Conservation (phyloP, 345 rosid species). For the Melaleuca quinquenervia region DNA sequence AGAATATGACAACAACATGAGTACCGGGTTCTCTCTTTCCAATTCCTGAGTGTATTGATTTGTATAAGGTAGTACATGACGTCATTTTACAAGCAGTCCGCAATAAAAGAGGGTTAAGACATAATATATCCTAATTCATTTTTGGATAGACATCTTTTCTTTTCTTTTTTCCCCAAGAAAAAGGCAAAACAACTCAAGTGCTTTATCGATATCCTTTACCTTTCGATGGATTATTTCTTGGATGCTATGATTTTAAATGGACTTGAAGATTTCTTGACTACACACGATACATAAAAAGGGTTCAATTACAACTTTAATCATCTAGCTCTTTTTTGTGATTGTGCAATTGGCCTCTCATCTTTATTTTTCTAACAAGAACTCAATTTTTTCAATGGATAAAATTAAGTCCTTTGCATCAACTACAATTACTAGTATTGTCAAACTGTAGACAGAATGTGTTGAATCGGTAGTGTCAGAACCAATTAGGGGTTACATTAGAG, state of each 20-base stretch:
- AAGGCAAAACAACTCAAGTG: not conserved
- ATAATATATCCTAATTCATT: not conserved
- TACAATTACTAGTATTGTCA: not conserved
- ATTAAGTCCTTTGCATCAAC: not conserved
- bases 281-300: not conserved
- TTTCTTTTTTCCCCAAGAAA: not conserved
- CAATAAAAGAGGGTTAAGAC: not conserved
- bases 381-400: not conserved
- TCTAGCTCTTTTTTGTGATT: not conserved
- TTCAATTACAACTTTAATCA: not conserved
- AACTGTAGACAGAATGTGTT: not conserved
- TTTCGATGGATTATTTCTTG: not conserved
- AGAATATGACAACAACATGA: not conserved
- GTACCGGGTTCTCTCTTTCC: not conserved
- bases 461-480: not conserved
- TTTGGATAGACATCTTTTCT: not conserved
- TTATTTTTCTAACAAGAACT: not conserved
- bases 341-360: not conserved
- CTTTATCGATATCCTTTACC: not conserved
- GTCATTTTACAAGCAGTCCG: not conserved
- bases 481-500: not conserved
- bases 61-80: not conserved
- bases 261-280: not conserved
- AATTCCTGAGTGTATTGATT: not conserved
- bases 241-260: not conserved